Base-by-base conservation (phyloP, 2,329 filamentous ascomycete genomes). In the Didymella keratinophila region DNA sequence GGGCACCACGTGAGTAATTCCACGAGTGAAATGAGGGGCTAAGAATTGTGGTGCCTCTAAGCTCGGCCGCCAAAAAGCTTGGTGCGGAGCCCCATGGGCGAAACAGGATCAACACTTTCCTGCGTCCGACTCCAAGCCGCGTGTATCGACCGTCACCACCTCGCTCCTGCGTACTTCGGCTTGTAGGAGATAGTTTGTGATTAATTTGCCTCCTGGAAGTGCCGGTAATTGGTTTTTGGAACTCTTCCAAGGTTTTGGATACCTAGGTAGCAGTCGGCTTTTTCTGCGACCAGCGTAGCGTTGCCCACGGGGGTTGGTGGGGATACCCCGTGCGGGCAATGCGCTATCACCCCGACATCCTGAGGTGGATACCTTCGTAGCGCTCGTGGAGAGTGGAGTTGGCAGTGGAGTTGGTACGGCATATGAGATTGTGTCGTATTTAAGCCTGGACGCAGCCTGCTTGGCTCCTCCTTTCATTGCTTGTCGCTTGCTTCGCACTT, bases 31-130 rank as follows among this genome's bases (percentile, higher is more conserved):
- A 53, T 46, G 52, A 53, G 37, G 36, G 39, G 43, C 43, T 51
- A 58, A 56, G 50, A 43, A 36, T 47, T 56, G 27, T 56, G 52
- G 51, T 50, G 46, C 50, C 50, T 42, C 50, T 28, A 34, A 46
- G 60, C 58, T 56, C 58, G 61, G 46, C 30, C 41, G 28, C 52
- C 45, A 43, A 21, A 64, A 66, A 62, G 60, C 58, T 62, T 65
- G 48, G 53, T 56, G 62, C 62, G 64, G 62, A 53, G 64, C 64
- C 64, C 64, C 64, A 50, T 67, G 62, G 64, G 62, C 60, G 42
- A 36, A 37, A 42, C 25, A 48, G 52, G 52, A 32, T 34, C 56
- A 55, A 48, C 14, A 37, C 30, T 45, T 4, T 42, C 39, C 48
- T 46, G 41, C 42, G 50, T 51, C 56, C 53, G 63, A 64, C 42